Base-by-base conservation (phyloP, 352 stramenopile genomes). In the Phytopythium vexans region DNA sequence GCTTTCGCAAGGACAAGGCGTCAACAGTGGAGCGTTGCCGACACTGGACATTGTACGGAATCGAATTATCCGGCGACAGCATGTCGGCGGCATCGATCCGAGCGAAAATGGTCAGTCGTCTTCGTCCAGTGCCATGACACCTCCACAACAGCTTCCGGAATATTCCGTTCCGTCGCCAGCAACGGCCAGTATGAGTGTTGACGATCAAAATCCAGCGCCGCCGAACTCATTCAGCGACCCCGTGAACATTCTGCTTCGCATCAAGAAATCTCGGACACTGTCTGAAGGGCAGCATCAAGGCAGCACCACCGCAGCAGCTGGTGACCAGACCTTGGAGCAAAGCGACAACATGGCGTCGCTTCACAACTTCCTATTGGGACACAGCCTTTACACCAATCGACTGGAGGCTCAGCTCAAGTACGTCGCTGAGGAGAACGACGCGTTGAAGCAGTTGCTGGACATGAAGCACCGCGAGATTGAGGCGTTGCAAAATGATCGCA, bases 361-460 rank as follows among this genome's bases (percentile, higher is more conserved):
- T n/a, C 80, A 90, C 21, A 86, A 84, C 58, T 88, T 82, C 54
- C 60, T 90, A 41, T 60, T 90, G 11, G 68, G 66, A 11, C 75
- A 87, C 46, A 87, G 70, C 31, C 55, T 90, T 50, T 86, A 88
- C 59, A 90, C 77, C 15, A 87, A 90, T 47, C 77, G 76, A n/a
- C 64, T 90, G 15, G 72, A 90, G 58, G 74, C 80, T 5, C 80
- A 88, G 52, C 59, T 88, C 15, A 90, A 88, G 62, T 66, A 82
- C 34, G 58, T 78, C 2, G 39, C 76, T 39, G 77, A 90, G 21
- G 80, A 90, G 44, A 90, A 88, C 45, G 71, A 90, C 4, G 41
- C 60, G 6, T 52, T 90, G 38, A 77, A 73, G 53, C 50, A 78
- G 16, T 45, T 83, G 9, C 49, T 86, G 8, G 68, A 86, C 14